A percentile compares a stretch with the other conserved stretches of the same genome.
Conservation (phyloP, 768 basidiomycete genomes). For the Xerocomus potaroensis region DNA sequence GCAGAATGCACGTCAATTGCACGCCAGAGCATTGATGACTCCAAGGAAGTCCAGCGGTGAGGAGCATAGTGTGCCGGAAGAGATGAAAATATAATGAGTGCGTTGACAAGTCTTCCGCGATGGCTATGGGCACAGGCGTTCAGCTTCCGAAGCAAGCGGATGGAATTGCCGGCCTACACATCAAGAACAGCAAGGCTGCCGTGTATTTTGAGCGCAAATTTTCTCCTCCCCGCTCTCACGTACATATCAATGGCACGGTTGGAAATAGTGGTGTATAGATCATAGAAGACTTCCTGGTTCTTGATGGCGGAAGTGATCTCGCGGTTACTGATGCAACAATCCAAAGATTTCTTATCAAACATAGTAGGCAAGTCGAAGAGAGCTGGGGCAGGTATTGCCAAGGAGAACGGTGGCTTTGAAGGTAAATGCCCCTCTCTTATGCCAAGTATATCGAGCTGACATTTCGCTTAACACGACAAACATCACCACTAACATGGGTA, state of each 20-base stretch:
- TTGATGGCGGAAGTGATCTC: conserved; percentile 58
- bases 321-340: conserved; percentile 46
- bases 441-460: conserved; percentile 82
- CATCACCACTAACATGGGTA: background rate
- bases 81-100: conserved; percentile 68
- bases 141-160: conserved; percentile 3
- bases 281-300: conserved; percentile 63
- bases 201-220: conserved; percentile 83
- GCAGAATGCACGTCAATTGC: conserved; percentile 64
- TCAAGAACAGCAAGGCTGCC: conserved; percentile 87
- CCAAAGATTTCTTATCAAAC: conserved; percentile 22
- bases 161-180: conserved; percentile 51
- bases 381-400: conserved; percentile 31
- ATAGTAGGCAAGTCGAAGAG: conserved; percentile 12
- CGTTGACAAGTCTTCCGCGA: conserved; percentile 57
- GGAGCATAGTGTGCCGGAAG: conserved; percentile 86
- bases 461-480: conserved; percentile 3
- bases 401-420: conserved; percentile 64
- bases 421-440: conserved; percentile 72
- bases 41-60: conserved; percentile 75
- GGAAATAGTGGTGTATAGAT: conserved; percentile 68
- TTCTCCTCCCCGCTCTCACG: conserved; percentile 74
- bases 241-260: conserved; percentile 85
- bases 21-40: conserved; percentile 72
- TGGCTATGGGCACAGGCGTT: conserved; percentile 42